Conservation (phyloP, 1,284 basidiomycete genomes). For the Uromyces viciae-fabae region DNA sequence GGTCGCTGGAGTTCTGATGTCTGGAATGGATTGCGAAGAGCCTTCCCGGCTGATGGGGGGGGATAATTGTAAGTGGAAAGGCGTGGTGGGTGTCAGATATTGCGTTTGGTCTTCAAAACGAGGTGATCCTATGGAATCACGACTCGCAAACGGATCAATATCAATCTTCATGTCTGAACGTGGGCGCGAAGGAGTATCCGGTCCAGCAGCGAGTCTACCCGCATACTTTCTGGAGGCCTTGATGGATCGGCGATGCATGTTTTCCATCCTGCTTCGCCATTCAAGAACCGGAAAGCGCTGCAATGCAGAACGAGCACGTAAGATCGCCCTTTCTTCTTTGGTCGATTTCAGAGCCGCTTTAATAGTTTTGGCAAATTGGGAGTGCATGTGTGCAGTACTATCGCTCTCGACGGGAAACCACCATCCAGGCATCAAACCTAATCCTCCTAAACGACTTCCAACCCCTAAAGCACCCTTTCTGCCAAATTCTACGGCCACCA, state of each 20-base stretch:
- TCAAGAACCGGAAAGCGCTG: conserved; percentile 94
- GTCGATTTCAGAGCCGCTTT: conserved; percentile 85
- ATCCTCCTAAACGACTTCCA: conserved; percentile 81
- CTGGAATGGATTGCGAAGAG: not conserved
- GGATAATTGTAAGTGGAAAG: not conserved
- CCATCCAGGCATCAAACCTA: conserved; percentile 95
- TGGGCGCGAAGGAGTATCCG: conserved; percentile 49
- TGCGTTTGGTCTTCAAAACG: not conserved
- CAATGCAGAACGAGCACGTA: conserved; percentile 82
- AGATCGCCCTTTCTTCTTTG: conserved; percentile 79
- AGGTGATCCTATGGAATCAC: conserved; percentile 1
- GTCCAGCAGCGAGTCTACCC: conserved; percentile 70
- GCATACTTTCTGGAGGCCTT: conserved; percentile 66
- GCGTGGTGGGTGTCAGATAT: not conserved
- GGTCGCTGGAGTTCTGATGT: not conserved
- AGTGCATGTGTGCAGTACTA: conserved; percentile 84
- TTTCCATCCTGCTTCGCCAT: conserved; percentile 89
- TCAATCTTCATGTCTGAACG: conserved; percentile 19
- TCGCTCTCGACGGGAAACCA: conserved; percentile 68
- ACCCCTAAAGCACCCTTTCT: conserved; percentile 90
- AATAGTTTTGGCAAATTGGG: conserved; percentile 87
- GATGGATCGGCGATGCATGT: conserved; percentile 84
- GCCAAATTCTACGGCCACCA: conserved; percentile 90
- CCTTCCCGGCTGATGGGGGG: not conserved
- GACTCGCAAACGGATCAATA: not conserved